Evolutionary conservation across 768 basidiomycete species (phyloP), one percentile per base, ranked within the genome.

Genomic region (Psilocybe cubensis): DNA sequence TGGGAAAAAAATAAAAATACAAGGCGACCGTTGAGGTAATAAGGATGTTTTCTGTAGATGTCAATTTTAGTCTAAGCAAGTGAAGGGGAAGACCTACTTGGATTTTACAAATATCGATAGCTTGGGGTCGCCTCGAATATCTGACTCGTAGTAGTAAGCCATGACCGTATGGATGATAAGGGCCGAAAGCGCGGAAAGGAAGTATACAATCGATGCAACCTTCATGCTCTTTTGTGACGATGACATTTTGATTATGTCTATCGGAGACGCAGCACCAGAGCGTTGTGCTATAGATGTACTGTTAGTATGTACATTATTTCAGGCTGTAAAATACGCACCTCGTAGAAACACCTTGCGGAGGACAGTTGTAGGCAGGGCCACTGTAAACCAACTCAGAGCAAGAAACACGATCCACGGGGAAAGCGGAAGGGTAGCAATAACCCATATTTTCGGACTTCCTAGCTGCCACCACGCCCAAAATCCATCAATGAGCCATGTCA

Each of bases 11-110:
- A 51, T 17, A 90, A 67, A 65, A 88, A 89, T 7, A 91, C 60
- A 4, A 89, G 72, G 17, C 83, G 82, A 1, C 88, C 88, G 52
- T 91, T 91, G 20, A 91, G 75, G 64, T 90, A 86, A 60, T 84
- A 83, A 0, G 88, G 89, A 58, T 92, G 88, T 70, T 88, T 91
- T 65, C 89, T 91, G 59, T 12, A 54, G 5, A 18, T 17, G 41
- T 25, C 54, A 11, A 14, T 33, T 9, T 52, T 23, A 53, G 45
- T 17, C 21, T 53, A 35, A 20, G 11, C 8, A 21, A 56, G 28
- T 40, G 43, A 23, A 29, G 14, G 25, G 8, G 17, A 33, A 43
- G 28, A 69, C 78, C 33, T 56, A 88, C 90, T 75, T 86, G 28
- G 88, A 91, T 59, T 84, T 86, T 14, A 88, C 83, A 54, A 91